Percentiles rank a stretch among this genome's conserved stretches.
phyloP scores from a whole-genome alignment of 1,284 basidiomycete species.

The Ganoderma meredithae region DNA sequence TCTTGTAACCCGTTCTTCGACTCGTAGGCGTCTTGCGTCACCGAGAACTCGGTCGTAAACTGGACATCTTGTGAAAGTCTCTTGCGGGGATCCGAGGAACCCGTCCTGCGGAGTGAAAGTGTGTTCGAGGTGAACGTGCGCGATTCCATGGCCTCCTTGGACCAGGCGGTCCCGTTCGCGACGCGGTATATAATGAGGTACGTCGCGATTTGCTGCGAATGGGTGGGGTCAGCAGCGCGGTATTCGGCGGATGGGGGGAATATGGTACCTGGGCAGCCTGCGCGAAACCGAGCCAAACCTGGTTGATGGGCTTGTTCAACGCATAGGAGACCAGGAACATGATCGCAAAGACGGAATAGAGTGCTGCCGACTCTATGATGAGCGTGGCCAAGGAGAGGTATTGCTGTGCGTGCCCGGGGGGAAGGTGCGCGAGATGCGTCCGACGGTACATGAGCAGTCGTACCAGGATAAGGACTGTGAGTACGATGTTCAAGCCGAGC shows the following conservation, averaged over 20 bases:
- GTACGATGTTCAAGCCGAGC: conserved; percentile 52
- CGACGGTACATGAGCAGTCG: conserved; percentile 49
- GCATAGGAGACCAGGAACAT: conserved; percentile 54
- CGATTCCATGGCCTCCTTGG: conserved; percentile 27
- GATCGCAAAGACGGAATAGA: conserved; percentile 51
- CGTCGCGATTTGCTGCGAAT: conserved; percentile 48
- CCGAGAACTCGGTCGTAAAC: conserved; percentile 28
- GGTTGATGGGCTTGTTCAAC: conserved; percentile 41
- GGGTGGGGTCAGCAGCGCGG: not conserved
- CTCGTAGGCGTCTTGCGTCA: conserved; percentile 4
- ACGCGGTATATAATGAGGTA: conserved; percentile 47
- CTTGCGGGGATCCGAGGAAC: not conserved
- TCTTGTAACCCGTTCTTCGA: not conserved
- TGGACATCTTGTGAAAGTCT: conserved; percentile 18
- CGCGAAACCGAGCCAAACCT: conserved; percentile 30
- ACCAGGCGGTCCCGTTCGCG: conserved; percentile 37
- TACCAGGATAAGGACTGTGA: conserved; percentile 50
- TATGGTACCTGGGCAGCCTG: conserved; percentile 26
- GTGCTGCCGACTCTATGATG: conserved; percentile 51
- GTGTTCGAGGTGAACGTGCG: conserved; percentile 19
- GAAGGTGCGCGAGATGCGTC: conserved; percentile 41
- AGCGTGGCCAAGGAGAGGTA: conserved; percentile 52
- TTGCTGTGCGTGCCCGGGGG: conserved; percentile 44
- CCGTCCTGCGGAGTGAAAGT: not conserved
- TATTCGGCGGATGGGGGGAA: too few relatives aligned